These are phyloP conservation scores for Chalciporus sphaerocephalus DNA, from an alignment of 768 basidiomycete species.

Conservation along the genomic window DNA sequence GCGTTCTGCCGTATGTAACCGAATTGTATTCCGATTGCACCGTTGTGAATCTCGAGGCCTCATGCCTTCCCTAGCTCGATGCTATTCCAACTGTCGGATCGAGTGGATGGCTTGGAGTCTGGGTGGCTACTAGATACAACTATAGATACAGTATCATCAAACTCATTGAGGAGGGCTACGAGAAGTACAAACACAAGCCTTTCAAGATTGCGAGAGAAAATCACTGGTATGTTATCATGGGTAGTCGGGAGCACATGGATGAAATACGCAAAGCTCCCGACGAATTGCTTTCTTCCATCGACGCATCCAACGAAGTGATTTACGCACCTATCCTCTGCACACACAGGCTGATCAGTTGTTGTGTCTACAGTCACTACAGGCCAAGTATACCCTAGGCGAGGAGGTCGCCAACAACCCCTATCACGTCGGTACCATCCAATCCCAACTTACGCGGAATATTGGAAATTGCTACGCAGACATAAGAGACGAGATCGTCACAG, in stretches of 20 bases:
- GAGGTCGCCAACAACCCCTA: slow-evolving; percentile 30
- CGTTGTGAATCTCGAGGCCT: too few relatives aligned
- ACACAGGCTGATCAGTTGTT: too few relatives aligned
- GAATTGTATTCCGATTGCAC: too few relatives aligned
- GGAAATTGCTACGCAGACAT: slow-evolving; percentile 29
- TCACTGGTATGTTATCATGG: slow-evolving; percentile 40
- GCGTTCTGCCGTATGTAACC: too few relatives aligned
- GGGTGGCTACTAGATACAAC: slow-evolving; percentile 21
- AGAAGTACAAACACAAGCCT: slow-evolving; percentile 27
- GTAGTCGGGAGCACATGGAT: slow-evolving; percentile 30
- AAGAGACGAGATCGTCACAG: slow-evolving; percentile 30
- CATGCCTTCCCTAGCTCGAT: too few relatives aligned
- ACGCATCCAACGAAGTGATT: slow-evolving; percentile 29
- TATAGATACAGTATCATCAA: slow-evolving; percentile 16
- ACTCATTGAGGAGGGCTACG: slow-evolving; percentile 32
- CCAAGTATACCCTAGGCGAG: slow-evolving; percentile 37
- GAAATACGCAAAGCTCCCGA: slow-evolving; percentile 41
- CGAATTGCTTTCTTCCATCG: slow-evolving; percentile 35
- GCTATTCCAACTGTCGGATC: slow-evolving; percentile 32
- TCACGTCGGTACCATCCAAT: slow-evolving; percentile 29
- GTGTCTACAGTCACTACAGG: slow-evolving; percentile 39
- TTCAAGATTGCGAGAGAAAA: slow-evolving; percentile 30
- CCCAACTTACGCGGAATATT: slow-evolving; percentile 39
- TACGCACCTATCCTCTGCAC: too few relatives aligned
- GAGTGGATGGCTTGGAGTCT: too few relatives aligned